Percentiles rank a stretch among this genome's conserved stretches.
phyloP scores from a whole-genome alignment of 2,329 filamentous ascomycete species.

The Escovopsis sp. region DNA sequence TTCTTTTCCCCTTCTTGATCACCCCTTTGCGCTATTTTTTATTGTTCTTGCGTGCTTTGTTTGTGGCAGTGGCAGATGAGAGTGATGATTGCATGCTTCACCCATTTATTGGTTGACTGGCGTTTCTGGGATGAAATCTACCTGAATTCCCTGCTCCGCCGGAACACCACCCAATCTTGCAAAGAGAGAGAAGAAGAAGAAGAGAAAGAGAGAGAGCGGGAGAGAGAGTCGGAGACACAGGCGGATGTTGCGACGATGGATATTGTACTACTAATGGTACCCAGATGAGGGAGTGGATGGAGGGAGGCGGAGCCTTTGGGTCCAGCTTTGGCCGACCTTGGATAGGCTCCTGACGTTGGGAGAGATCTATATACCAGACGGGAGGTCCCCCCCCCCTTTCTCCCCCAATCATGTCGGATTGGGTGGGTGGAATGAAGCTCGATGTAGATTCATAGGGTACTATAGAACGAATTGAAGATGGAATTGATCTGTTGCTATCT shows the following conservation, averaged over 20 bases:
- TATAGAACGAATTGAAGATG: constrained; percentile 5
- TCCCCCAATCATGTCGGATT: background rate
- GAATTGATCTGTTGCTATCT: constrained; percentile 1
- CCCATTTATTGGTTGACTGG: constrained; percentile 4
- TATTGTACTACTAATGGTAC: no score
- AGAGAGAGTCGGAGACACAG: background rate
- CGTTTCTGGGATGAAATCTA: constrained; percentile 5
- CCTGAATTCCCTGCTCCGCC: constrained; percentile 4
- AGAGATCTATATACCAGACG: constrained; percentile 5
- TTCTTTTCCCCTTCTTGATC: no score
- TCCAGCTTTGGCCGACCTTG: constrained; percentile 2
- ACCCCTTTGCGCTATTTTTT: no score
- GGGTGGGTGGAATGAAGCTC: constrained; percentile 3
- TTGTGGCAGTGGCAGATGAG: constrained; percentile 1
- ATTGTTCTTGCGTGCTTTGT: background rate
- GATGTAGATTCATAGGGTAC: constrained; percentile 6
- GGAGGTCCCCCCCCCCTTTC: no score
- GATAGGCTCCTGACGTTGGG: constrained; percentile 9
- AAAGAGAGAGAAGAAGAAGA: background rate
- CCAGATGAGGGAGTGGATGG: background rate
- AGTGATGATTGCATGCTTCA: constrained; percentile 2
- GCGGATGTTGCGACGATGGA: no score
- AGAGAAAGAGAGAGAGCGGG: no score
- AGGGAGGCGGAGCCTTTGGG: constrained; percentile 2
- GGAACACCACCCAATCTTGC: background rate